Conservation (phyloP, 495 filamentous ascomycete genomes). For the Podospora anserina region DNA sequence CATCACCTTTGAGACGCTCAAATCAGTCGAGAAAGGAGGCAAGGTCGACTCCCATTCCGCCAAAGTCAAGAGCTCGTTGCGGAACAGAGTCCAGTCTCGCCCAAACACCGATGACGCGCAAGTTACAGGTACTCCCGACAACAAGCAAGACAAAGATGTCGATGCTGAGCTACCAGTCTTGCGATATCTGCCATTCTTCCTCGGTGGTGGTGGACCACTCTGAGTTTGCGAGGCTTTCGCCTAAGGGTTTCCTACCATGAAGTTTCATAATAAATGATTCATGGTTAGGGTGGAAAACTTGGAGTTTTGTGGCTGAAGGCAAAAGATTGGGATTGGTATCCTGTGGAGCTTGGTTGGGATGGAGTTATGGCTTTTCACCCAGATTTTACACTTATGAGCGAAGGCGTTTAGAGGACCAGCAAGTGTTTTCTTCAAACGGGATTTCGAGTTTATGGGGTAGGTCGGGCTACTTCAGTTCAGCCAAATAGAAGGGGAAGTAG, state of each 20-base stretch:
- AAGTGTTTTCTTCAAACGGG: background rate
- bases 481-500: no score
- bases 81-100: background rate
- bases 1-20: background rate
- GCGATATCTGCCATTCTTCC: slow-evolving; percentile 17
- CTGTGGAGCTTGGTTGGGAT: background rate
- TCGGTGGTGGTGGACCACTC: slow-evolving; percentile 19
- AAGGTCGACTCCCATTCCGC: background rate
- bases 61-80: background rate
- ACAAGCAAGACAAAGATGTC: background rate
- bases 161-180: background rate
- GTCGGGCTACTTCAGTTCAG: no score
- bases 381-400: background rate
- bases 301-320: background rate
- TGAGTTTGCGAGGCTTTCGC: background rate
- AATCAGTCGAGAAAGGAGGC: background rate
- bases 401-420: background rate
- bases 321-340: background rate
- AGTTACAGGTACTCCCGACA: background rate
- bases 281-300: background rate
- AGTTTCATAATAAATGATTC: background rate
- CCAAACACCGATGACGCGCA: background rate
- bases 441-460: background rate
- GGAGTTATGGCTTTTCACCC: background rate
- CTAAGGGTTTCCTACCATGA: background rate